Evolutionary conservation across 306 rosid genomes (phyloP), one percentile per base, ranked within the genome.

Genomic region (Parietaria judaica): DNA sequence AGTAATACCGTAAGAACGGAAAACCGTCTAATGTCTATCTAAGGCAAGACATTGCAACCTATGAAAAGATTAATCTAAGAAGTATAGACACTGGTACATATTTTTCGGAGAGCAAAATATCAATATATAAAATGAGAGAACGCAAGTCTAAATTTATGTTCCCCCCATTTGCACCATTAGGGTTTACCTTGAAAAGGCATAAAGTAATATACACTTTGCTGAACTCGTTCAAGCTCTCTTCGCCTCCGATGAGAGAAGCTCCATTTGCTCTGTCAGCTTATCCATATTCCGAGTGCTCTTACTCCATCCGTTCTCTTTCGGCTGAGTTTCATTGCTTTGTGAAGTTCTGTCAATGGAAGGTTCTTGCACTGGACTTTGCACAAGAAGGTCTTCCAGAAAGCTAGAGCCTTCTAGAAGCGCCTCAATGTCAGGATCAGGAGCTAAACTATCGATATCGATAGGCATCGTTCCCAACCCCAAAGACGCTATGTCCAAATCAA

Each of bases 221-320:
- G 62, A 79, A 44, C 54, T 37, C 38, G 54, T 47, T 84, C 81
- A 82, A 58, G 72, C 75, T 75, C 78, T 71, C 53, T 76, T 58
- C n/a, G 69, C 41, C 17, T 88, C 88, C 47, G 99, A 88, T 51
- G 83, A 55, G 58, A 92, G 97, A 80, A 62, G 88, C 54, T 80
- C 96, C 99, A 92, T 92, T 78, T 88, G 87, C 74, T 84, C 88
- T 0, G 95, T 81, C 69, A 92, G 88, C 55, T 78, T 77, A 73
- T 86, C 90, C 94, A 92, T 46, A 54, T 69, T 73, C 75, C 74
- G 85, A 68, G 73, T 31, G 63, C 78, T 88, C 60, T 23, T 23
- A 23, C 63, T 80, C 86, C 92, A 85, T 69, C 86, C 86, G 64
- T 92, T 78, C 72, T 79, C 86, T 38, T 61, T 72, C 7, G 74